Evolutionary conservation across 495 filamentous ascomycete species (phyloP), one percentile per base, ranked within the genome.

Genomic region (Xylaria nigripes): DNA sequence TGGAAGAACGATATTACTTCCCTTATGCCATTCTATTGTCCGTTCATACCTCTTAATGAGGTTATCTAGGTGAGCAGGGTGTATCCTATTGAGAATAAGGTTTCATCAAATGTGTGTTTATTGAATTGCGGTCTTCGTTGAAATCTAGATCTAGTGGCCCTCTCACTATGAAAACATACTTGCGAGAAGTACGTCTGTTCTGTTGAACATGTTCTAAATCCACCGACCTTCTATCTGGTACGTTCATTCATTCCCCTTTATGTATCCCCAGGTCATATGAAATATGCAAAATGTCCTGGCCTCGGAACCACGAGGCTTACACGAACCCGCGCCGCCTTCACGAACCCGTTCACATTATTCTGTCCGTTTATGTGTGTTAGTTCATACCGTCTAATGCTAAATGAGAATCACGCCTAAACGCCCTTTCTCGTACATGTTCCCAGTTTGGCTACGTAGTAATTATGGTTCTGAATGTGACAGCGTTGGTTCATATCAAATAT

Each of bases 401-500:
- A 46, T 12, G 6, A 34, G 16, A 34, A 8, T 7, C 9, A 25
- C 42, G n/a, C 32, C 51, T 15, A 36, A 52, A 52, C 50, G 44
- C 50, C 50, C 7, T 24, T 16, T 40, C 43, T 18, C 36, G 32
- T 36, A 9, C 27, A 8, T n/a, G 29, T 25, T 13, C 18, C 34
- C 38, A 10, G 16, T 25, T 30, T 50, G 22, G 21, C 15, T 23
- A 36, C 16, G 21, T 9, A 32, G 19, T 15, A 36, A 44, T 50
- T 10, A 1, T 21, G 7, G 5, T n/a, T 40, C 16, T 21, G 24
- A 16, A 30, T 21, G 19, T 15, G 29, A 42, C 13, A 13, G 18
- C 13, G 36, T 32, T 34, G 23, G 21, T 45, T 10, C 10, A 22
- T 19, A 45, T 61, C 41, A 64, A 40, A 46, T 56, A 50, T 54